Evolutionary conservation across 805 yeast genomes (phyloP).

Genomic region (Ogataea nakhonphanomensis): DNA sequence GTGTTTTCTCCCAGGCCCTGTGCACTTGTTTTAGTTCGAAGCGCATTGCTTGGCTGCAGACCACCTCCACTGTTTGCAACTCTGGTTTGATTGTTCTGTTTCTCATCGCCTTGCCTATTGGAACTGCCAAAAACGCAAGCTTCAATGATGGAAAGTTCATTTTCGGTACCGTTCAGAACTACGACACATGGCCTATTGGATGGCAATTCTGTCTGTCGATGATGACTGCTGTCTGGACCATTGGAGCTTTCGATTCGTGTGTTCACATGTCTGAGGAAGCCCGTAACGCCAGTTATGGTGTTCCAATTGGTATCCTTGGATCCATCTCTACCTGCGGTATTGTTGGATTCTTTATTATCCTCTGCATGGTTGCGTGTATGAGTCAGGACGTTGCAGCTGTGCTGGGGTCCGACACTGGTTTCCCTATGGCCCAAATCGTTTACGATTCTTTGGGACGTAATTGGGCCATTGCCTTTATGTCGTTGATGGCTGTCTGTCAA

Average conservation of each 20-base stretch:
- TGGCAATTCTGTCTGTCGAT: slow-evolving; percentile 48
- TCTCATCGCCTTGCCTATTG: slow-evolving; percentile 64
- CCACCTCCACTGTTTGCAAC: slow-evolving; percentile 55
- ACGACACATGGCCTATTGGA: slow-evolving; percentile 55
- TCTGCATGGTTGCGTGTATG: slow-evolving; percentile 54
- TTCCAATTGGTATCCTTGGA: slow-evolving; percentile 62
- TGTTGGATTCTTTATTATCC: slow-evolving; percentile 54
- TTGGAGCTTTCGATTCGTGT: slow-evolving; percentile 69
- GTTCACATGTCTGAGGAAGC: slow-evolving; percentile 75
- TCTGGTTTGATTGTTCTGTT: slow-evolving; percentile 49
- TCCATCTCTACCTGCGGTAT: slow-evolving; percentile 56
- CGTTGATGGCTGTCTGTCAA: slow-evolving; percentile 56
- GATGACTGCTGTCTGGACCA: slow-evolving; percentile 72
- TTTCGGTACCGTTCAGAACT: slow-evolving; percentile 50
- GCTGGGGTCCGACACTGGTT: slow-evolving; percentile 47
- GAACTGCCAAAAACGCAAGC: slow-evolving; percentile 40
- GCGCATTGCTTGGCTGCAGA: slow-evolving; percentile 55
- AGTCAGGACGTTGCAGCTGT: slow-evolving; percentile 41
- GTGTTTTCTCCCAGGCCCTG: slow-evolving; percentile 48
- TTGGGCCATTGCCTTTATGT: slow-evolving; percentile 65
- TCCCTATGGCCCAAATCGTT: slow-evolving; percentile 64
- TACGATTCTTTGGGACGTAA: slow-evolving; percentile 58
- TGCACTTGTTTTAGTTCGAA: slow-evolving; percentile 56
- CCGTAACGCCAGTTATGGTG: slow-evolving; percentile 55
- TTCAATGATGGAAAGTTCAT: slow-evolving; percentile 52